Evolutionary conservation across 169 alveolate genomes (phyloP), one percentile per base, ranked within the genome.

Genomic region (Toxoplasma gondii): DNA sequence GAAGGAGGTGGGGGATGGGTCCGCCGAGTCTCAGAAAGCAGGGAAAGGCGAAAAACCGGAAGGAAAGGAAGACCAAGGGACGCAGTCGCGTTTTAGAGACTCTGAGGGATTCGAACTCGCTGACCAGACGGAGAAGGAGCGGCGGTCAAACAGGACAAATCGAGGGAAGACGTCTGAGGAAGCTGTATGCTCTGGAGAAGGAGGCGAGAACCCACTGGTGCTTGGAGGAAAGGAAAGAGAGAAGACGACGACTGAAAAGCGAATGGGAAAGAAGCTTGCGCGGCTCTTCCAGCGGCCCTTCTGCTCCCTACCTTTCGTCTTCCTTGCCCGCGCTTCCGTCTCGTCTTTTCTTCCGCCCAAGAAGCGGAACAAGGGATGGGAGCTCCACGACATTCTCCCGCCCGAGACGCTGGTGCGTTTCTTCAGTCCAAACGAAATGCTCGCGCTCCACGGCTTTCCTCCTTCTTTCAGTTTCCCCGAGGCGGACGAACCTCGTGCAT

Each of bases 391-490:
- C 41, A 34, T 88, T 22, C 84, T 88, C 10, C 83, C 92, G 27
- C 19, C 54, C 53, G 58, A 36, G 36, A 41, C 64, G 41, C 34
- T n/a, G 31, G 69, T 45, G n/a, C 92, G 92, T 67, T 67, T 88
- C 58, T 88, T 88, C 92, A 36, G 78, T 27, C 70, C 53, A 1
- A 7, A 49, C 41, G 92, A 88, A 49, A 45, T 45, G 83, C 92
- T 88, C 36, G 41, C 58, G 38, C 84, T 88, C 43, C 92, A 88
- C 84, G 92, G 92, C 36, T 88, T 88, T 45, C 92, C 92, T 45
- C 36, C 83, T 5, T 31, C 38, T 34, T 88, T 88, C 64, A 17
- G 64, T 22, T 54, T 88, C 84, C 58, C 92, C 7, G 67, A 38
- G 5, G 90, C 38, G 34, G 90, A 43, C 90, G 67, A 22, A 22